Percentiles rank a stretch among this genome's conserved stretches.
phyloP scores from a whole-genome alignment of 2,329 filamentous ascomycete genomes.

The Lecanoromycetidae sp. region DNA sequence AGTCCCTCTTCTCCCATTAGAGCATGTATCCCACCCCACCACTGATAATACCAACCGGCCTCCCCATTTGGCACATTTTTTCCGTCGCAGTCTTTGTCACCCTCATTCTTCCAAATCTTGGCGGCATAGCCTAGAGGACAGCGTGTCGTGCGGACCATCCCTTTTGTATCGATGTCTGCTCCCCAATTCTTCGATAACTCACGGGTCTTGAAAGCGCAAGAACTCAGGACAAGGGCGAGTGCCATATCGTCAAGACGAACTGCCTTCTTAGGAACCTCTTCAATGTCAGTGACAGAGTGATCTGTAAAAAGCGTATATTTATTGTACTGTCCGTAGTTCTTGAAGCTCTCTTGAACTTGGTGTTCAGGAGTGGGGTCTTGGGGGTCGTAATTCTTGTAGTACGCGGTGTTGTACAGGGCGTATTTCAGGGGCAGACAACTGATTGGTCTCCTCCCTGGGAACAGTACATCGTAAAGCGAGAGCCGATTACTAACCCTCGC shows the following conservation, averaged over 20 bases:
- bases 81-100: neutral
- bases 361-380: too few species aligned
- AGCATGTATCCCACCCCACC: constrained; percentile 3
- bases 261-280: neutral
- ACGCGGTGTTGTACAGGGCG: too few species aligned
- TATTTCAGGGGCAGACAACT: too few species aligned
- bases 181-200: neutral
- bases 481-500: too few species aligned
- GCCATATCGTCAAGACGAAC: constrained; percentile 3
- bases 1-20: constrained; percentile 11
- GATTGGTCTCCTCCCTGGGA: too few species aligned
- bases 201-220: neutral
- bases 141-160: constrained; percentile 4
- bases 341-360: neutral
- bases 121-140: constrained; percentile 3
- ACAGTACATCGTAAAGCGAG: too few species aligned
- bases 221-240: neutral
- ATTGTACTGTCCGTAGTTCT: neutral
- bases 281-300: neutral
- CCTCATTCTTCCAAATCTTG: neutral
- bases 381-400: too few species aligned
- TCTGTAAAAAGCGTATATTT: neutral
- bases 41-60: constrained; percentile 7
- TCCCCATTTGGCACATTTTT: neutral
- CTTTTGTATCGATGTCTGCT: constrained; percentile 2